Percentiles rank a stretch among this genome's conserved stretches.
phyloP scores from a whole-genome alignment of 306 rosid genomes.

The Hippophae tibetana region DNA sequence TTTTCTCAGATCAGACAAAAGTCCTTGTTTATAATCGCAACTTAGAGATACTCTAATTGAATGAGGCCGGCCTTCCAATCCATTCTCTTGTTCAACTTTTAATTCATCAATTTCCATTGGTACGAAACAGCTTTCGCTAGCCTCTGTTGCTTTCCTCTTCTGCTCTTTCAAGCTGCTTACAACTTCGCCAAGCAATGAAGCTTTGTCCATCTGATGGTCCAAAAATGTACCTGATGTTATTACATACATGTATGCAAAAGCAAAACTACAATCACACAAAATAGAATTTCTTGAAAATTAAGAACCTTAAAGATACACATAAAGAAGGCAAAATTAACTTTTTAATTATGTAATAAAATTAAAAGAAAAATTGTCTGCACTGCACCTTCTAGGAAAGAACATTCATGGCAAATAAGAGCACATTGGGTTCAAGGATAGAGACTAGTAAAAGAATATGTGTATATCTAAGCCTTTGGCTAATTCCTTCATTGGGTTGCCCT shows the following conservation, averaged over 20 bases:
- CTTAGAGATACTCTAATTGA: constrained; percentile 51
- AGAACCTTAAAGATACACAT: not conserved
- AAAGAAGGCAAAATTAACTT: not conserved
- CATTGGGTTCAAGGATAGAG: too few species aligned
- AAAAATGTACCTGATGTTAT: not conserved
- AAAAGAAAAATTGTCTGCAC: too few species aligned
- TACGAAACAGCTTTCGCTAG: constrained; percentile 39
- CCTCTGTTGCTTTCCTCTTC: constrained; percentile 45
- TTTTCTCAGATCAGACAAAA: constrained; percentile 49
- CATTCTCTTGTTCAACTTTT: constrained; percentile 51
- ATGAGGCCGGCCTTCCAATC: constrained; percentile 39
- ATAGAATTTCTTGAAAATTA: not conserved
- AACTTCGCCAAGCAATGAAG: constrained; percentile 58
- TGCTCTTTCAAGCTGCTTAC: constrained; percentile 48
- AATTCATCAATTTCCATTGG: constrained; percentile 58
- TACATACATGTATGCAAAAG: not conserved
- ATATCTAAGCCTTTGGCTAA: too few species aligned
- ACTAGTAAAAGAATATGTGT: too few species aligned
- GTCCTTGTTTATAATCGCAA: constrained; percentile 58
- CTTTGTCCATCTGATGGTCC: constrained; percentile 65
- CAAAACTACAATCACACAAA: not conserved
- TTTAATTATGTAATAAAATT: not conserved
- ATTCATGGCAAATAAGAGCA: too few species aligned
- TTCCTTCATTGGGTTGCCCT: too few species aligned
- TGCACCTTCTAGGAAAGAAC: too few species aligned